These are phyloP conservation scores for Santalum album DNA, from an alignment of 164 flowering plant species.

Conservation along the genomic window DNA sequence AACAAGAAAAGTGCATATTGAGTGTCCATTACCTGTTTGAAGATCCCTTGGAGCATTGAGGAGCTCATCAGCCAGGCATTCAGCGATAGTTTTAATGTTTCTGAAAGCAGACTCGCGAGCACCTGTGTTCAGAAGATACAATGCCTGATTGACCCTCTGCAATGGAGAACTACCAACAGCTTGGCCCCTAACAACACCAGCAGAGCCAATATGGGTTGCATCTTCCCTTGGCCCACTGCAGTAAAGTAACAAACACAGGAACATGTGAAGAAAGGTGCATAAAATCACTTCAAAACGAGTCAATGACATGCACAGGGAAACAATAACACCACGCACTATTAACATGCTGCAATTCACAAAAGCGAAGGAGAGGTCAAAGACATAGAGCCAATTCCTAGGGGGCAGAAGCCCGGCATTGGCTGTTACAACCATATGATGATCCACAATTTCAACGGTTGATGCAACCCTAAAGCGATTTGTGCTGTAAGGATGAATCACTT, in stretches of 20 bases:
- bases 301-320: too few species aligned
- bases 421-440: too few species aligned
- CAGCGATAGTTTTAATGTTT: slow-evolving; percentile 35
- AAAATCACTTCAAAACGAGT: not conserved
- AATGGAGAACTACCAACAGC: slow-evolving; percentile 40
- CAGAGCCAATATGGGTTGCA: slow-evolving; percentile 41
- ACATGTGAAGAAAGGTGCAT: not conserved
- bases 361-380: too few species aligned
- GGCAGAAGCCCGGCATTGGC: too few species aligned
- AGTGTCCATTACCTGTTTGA: slow-evolving; percentile 24
- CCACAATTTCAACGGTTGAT: too few species aligned
- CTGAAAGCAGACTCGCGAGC: slow-evolving; percentile 41
- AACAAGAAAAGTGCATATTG: not conserved
- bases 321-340: too few species aligned
- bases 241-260: not conserved
- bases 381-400: too few species aligned
- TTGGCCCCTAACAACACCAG: slow-evolving; percentile 39
- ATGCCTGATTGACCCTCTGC: slow-evolving; percentile 38
- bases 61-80: slow-evolving; percentile 39
- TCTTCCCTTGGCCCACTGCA: slow-evolving; percentile 40
- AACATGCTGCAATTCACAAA: too few species aligned
- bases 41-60: slow-evolving; percentile 45
- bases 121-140: slow-evolving; percentile 36
- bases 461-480: too few species aligned
- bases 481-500: too few species aligned